A percentile compares a stretch with the other conserved stretches of the same genome.
Evolutionary conservation across 2,329 filamentous ascomycete species (phyloP).

Genomic region (Fusarium sarcochroum): DNA sequence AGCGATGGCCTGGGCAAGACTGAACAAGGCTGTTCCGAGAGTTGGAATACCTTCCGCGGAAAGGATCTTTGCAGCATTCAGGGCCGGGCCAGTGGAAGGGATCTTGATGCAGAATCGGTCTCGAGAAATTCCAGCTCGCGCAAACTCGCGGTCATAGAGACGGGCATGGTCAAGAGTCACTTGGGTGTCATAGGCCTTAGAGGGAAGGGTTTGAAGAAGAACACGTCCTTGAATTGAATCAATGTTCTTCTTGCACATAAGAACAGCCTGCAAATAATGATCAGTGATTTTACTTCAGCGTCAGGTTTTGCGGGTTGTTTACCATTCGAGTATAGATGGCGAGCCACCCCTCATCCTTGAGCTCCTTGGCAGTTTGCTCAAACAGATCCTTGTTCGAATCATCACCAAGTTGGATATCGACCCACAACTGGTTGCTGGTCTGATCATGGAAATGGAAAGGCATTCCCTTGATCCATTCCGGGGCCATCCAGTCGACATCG

Average conservation of each 20-base stretch:
- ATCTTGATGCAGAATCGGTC: conserved; percentile 67
- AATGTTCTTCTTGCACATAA: conserved; percentile 63
- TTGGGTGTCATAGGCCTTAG: conserved; percentile 61
- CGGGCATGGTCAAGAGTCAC: conserved; percentile 62
- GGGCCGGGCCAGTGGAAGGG: conserved; percentile 62
- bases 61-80: conserved; percentile 61
- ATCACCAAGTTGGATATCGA: conserved; percentile 61
- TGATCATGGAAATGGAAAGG: conserved; percentile 62
- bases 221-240: conserved; percentile 62
- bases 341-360: conserved; percentile 62
- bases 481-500: conserved; percentile 67
- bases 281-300: not conserved
- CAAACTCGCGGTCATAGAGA: conserved; percentile 62
- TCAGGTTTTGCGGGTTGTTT: too few relatives aligned
- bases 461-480: conserved; percentile 62
- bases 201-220: conserved; percentile 63
- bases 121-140: conserved; percentile 58
- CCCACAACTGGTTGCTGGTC: conserved; percentile 65
- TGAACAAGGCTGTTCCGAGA: conserved; percentile 63
- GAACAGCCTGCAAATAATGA: conserved; percentile 53
- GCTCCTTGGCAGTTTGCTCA: conserved; percentile 57
- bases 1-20: conserved; percentile 63
- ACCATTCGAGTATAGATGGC: conserved; percentile 64
- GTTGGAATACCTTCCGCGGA: conserved; percentile 61
- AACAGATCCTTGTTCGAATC: conserved; percentile 61